Evolutionary conservation across 257 asterid species (phyloP).

Genomic region (Ilex asprella): DNA sequence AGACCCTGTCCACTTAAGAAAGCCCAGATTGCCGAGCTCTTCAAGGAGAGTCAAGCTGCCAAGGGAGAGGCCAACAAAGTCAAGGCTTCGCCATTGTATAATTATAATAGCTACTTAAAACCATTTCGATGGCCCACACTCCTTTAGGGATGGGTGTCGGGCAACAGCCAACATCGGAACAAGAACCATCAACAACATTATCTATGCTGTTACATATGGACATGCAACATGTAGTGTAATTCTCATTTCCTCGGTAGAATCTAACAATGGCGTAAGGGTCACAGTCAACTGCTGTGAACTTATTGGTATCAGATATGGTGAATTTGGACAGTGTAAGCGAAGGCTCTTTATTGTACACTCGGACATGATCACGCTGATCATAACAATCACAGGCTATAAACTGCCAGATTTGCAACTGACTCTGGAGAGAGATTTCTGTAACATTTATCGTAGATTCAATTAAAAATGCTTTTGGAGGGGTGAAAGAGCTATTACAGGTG

Average conservation of each 20-base stretch:
- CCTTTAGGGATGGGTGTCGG: conserved; percentile 23
- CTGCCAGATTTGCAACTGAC: no score
- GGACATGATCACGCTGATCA: neutral
- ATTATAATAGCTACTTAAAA: conserved; percentile 11
- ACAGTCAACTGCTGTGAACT: conserved; percentile 22
- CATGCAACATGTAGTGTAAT: conserved; percentile 15
- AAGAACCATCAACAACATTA: conserved; percentile 6
- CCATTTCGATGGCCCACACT: conserved; percentile 3
- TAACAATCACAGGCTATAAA: conserved; percentile 10
- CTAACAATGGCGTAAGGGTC: conserved; percentile 21
- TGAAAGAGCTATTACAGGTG: no score
- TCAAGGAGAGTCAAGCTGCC: no score
- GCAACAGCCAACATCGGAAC: conserved; percentile 36
- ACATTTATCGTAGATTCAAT: no score
- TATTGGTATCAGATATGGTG: conserved; percentile 7
- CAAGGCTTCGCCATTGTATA: no score
- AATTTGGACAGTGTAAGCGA: conserved; percentile 5
- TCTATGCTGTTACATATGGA: conserved; percentile 16
- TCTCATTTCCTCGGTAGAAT: neutral
- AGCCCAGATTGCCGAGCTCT: no score
- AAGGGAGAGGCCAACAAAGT: no score
- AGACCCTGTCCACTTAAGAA: no score
- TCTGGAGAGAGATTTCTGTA: no score
- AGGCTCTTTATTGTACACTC: neutral
- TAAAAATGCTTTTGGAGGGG: no score